phyloP scores from a whole-genome alignment of 164 flowering plant species.

The Berberis vulgaris region DNA sequence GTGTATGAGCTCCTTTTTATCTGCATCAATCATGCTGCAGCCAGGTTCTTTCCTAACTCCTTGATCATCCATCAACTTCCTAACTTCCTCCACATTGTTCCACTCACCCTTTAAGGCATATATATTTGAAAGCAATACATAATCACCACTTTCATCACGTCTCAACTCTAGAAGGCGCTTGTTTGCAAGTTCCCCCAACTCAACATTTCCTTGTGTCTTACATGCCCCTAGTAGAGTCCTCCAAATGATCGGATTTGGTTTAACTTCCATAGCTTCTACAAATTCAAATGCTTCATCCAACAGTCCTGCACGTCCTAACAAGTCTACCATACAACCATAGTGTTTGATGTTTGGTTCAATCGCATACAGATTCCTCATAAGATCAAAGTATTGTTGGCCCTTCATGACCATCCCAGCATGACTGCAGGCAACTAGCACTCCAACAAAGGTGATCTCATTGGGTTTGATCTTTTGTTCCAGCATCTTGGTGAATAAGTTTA shows the following conservation, averaged over 20 bases:
- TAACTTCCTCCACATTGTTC: slow-evolving; percentile 49
- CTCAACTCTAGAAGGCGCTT: slow-evolving; percentile 35
- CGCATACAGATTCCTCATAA: slow-evolving; percentile 36
- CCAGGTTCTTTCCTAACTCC: slow-evolving; percentile 50
- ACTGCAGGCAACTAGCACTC: slow-evolving; percentile 49
- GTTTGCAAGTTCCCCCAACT: slow-evolving; percentile 49
- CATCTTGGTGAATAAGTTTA: slow-evolving; percentile 41
- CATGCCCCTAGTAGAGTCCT: slow-evolving; percentile 73
- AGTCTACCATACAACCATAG: slow-evolving; percentile 72
- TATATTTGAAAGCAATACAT: slow-evolving; percentile 51
- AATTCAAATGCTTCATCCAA: slow-evolving; percentile 52
- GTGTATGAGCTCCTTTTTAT: slow-evolving; percentile 34
- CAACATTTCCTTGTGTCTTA: slow-evolving; percentile 52
- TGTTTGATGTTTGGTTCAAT: slow-evolving; percentile 60
- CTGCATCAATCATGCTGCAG: slow-evolving; percentile 32
- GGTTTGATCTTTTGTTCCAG: slow-evolving; percentile 30
- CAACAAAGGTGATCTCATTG: slow-evolving; percentile 57
- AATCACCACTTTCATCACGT: slow-evolving; percentile 57
- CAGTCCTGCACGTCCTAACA: slow-evolving; percentile 59
- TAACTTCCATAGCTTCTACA: slow-evolving; percentile 39
- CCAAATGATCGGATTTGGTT: slow-evolving; percentile 62
- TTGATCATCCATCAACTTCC: slow-evolving; percentile 58
- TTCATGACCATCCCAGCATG: slow-evolving; percentile 52
- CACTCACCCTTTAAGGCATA: slow-evolving; percentile 62
- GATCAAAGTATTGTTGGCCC: slow-evolving; percentile 43